Conservation (phyloP, 129 eudicot genomes). For the Centella asiatica region DNA sequence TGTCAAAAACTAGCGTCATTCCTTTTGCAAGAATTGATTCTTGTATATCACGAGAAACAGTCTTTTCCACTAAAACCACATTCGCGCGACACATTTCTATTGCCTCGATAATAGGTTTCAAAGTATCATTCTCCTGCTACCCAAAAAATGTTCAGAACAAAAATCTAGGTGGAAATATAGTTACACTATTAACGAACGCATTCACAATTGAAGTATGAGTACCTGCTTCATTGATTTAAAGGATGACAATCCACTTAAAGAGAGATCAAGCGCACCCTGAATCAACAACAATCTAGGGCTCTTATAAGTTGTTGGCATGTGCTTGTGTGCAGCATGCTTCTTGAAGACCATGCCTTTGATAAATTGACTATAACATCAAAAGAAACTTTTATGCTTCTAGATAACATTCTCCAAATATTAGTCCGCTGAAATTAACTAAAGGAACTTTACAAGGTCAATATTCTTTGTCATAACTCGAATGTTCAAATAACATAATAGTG, state of each 20-base stretch:
- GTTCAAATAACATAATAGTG: not conserved
- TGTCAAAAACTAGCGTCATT: slow-evolving; percentile 71
- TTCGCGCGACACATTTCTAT: slow-evolving; percentile 60
- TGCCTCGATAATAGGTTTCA: slow-evolving; percentile 38
- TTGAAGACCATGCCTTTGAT: slow-evolving; percentile 84
- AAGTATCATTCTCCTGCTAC: slow-evolving; percentile 45
- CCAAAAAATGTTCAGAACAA: slow-evolving; percentile 4
- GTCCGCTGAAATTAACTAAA: not conserved
- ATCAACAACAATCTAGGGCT: slow-evolving; percentile 73
- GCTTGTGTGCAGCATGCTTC: slow-evolving; percentile 97
- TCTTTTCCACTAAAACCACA: slow-evolving; percentile 75
- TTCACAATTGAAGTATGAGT: slow-evolving; percentile 2
- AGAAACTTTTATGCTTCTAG: not conserved
- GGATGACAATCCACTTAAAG: slow-evolving; percentile 70
- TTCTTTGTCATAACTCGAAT: not conserved
- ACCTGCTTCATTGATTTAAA: slow-evolving; percentile 70
- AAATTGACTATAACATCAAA: slow-evolving; percentile 48
- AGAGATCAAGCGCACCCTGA: slow-evolving; percentile 67
- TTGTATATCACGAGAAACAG: slow-evolving; percentile 81
- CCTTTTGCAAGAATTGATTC: slow-evolving; percentile 63
- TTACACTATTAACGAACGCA: not conserved
- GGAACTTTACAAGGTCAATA: not conserved
- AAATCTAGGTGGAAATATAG: not conserved
- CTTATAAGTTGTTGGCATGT: slow-evolving; percentile 71
- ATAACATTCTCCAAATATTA: not conserved